phyloP scores from a whole-genome alignment of 2,329 filamentous ascomycete genomes.

The Pestalotiopsis sp. region DNA sequence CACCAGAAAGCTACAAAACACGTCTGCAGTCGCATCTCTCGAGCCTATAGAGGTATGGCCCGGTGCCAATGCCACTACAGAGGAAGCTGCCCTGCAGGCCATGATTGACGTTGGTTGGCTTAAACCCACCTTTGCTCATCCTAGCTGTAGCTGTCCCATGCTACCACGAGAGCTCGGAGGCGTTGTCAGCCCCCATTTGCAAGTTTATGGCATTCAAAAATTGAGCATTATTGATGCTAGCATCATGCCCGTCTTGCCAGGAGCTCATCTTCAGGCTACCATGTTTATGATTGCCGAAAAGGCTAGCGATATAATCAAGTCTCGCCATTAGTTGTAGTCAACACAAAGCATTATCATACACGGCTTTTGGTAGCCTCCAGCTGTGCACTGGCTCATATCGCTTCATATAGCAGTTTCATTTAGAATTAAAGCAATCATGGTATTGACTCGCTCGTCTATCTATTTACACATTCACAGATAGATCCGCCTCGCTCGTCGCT shows the following conservation, averaged over 20 bases:
- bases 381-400: too few relatives aligned
- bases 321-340: not conserved
- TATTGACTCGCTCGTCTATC: not conserved
- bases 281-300: constrained; percentile 33
- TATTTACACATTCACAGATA: not conserved
- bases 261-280: constrained; percentile 32
- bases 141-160: constrained; percentile 33
- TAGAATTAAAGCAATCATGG: not conserved
- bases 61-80: constrained; percentile 25
- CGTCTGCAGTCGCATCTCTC: constrained; percentile 34
- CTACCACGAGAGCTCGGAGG: constrained; percentile 33
- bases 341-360: not conserved
- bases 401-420: too few relatives aligned
- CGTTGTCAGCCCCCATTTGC: constrained; percentile 33
- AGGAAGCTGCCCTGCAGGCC: constrained; percentile 30
- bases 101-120: constrained; percentile 21
- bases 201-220: constrained; percentile 35
- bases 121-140: constrained; percentile 27
- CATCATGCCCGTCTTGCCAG: constrained; percentile 34
- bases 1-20: constrained; percentile 32
- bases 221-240: constrained; percentile 39
- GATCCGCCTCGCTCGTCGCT: not conserved
- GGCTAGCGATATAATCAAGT: constrained; percentile 31
- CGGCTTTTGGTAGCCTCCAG: too few relatives aligned
- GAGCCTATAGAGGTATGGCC: constrained; percentile 38